These are phyloP conservation scores for Jatropha multifida DNA, from an alignment of 441 rosid species.

Conservation along the genomic window DNA sequence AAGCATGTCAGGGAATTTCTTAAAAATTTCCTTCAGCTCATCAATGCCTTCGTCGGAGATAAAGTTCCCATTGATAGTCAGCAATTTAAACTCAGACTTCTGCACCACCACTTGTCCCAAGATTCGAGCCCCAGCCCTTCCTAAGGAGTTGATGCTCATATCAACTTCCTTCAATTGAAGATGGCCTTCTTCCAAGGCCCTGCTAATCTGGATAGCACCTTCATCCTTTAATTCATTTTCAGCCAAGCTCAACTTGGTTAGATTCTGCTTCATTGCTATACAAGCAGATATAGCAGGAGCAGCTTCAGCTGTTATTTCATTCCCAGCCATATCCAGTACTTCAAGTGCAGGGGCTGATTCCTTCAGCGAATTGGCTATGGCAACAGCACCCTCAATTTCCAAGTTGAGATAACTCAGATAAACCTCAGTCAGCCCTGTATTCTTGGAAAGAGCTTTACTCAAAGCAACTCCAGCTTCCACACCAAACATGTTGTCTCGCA, in stretches of 20 bases:
- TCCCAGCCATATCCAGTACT: slow-evolving; percentile 90
- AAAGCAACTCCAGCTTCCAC: slow-evolving; percentile 74
- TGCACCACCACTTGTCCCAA: slow-evolving; percentile 60
- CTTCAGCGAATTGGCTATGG: slow-evolving; percentile 60
- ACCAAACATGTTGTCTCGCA: slow-evolving; percentile 92
- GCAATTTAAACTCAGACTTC: slow-evolving; percentile 66
- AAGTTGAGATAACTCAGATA: slow-evolving; percentile 83
- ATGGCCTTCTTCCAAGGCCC: slow-evolving; percentile 68
- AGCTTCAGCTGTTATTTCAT: slow-evolving; percentile 75
- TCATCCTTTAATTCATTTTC: slow-evolving; percentile 95
- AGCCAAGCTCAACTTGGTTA: slow-evolving; percentile 71
- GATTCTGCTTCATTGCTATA: slow-evolving; percentile 53
- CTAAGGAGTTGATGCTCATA: slow-evolving; percentile 54
- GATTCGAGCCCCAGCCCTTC: slow-evolving; percentile 69
- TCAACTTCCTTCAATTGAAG: slow-evolving; percentile 60
- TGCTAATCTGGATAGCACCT: slow-evolving; percentile 63
- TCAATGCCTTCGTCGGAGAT: slow-evolving; percentile 92
- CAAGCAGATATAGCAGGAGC: slow-evolving; percentile 63
- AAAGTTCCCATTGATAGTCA: slow-evolving; percentile 72
- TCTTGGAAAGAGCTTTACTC: slow-evolving; percentile 63
- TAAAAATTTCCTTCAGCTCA: slow-evolving; percentile 71
- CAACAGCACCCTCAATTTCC: slow-evolving; percentile 73
- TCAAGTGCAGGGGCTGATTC: slow-evolving; percentile 65
- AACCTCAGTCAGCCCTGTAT: slow-evolving; percentile 55
- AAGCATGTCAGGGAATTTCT: slow-evolving; percentile 56